Evolutionary conservation across 2,329 filamentous ascomycete genomes (phyloP).

Genomic region (Diaporthe capsici): DNA sequence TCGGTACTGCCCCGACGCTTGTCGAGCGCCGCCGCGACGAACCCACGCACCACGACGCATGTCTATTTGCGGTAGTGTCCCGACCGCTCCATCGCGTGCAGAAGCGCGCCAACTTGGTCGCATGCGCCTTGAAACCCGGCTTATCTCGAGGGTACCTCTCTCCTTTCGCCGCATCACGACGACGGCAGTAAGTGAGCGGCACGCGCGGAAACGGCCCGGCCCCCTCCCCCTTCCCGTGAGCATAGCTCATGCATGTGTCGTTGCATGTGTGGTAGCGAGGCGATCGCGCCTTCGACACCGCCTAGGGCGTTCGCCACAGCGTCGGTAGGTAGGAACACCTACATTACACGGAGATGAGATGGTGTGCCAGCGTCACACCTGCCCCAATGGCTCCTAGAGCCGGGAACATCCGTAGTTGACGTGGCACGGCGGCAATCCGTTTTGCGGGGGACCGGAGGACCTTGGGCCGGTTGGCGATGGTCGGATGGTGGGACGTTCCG

Average conservation of each 20-base stretch:
- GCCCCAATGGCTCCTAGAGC: conserved; percentile 14
- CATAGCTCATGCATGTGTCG: neutral
- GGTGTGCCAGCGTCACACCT: conserved; percentile 15
- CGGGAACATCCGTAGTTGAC: conserved; percentile 31
- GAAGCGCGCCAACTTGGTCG: conserved; percentile 5
- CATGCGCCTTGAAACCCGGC: neutral
- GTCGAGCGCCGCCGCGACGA: neutral
- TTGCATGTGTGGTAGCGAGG: neutral
- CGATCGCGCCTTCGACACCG: conserved; percentile 18
- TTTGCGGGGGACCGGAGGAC: conserved; percentile 4
- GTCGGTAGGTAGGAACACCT: neutral
- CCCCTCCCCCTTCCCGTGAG: neutral
- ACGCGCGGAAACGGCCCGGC: neutral
- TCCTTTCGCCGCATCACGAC: neutral
- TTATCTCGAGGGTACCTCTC: neutral
- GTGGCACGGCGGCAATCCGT: conserved; percentile 6
- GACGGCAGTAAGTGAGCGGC: neutral
- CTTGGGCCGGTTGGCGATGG: neutral
- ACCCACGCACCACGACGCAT: conserved; percentile 8
- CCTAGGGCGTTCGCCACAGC: neutral
- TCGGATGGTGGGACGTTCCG: neutral
- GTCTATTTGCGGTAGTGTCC: neutral
- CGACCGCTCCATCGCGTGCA: conserved; percentile 1
- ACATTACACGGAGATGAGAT: neutral
- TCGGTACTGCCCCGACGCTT: neutral